Evolutionary conservation across 495 filamentous ascomycete genomes (phyloP), one percentile per base, ranked within the genome.

Genomic region (Podospora tetraspora): DNA sequence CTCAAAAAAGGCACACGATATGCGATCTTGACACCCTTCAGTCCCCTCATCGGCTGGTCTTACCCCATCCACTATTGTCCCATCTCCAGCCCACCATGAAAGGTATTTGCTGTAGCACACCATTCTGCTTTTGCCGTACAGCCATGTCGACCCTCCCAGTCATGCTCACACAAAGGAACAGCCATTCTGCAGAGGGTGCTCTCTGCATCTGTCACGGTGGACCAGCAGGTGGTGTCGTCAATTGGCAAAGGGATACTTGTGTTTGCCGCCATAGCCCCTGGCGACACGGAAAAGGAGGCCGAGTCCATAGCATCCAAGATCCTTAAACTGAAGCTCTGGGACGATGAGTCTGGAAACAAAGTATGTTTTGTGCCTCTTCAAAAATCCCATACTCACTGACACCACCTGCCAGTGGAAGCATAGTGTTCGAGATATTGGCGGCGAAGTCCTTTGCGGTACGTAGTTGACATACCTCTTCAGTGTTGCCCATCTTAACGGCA

Each of bases 171-270:
- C 21, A 43, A 23, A 23, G 57, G 56, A 65, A 57, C 74, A 99
- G 95, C 93, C 61, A 92, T 99, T 68, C 84, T 99, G 30, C 96
- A 99, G 79, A 85, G 96, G 66, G 96, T 98, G 66, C 89, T 94
- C 63, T 98, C 95, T 22, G 96, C 96, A 65, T 97, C 96, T n/a
- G 96, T 99, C 74, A 96, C 92, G 11, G 93, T 99, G n/a, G 94
- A 98, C 75, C 89, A 90, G 67, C 83, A 96, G 73, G 77, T 97
- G 34, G 87, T 99, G 9, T 97, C 96, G 1, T 88, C 88, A 1
- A 97, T 99, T 72, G 91, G 91, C 57, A 91, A 89, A 75, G 96
- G 96, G 30, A 82, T 99, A 57, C 84, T 99, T 2, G 93, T 98
- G 19, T 89, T 99, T 72, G 93, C 93, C 27, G 96, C 93, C 30